Evolutionary conservation across 768 basidiomycete genomes (phyloP).

Genomic region (Mycena albidolilacea): DNA sequence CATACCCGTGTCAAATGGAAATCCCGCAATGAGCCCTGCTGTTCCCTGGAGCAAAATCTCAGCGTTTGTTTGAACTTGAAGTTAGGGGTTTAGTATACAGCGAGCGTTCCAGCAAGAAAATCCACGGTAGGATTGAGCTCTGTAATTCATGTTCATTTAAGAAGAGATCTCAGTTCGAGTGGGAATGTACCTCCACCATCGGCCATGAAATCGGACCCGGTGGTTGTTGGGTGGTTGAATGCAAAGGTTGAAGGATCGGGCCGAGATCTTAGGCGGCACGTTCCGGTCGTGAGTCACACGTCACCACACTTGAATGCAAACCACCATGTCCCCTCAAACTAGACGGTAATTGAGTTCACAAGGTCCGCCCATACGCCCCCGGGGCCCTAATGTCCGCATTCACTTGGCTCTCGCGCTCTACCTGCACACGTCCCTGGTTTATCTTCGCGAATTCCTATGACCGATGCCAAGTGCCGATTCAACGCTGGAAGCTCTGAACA

Average conservation of each 20-base stretch:
- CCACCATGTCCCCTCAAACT: neutral
- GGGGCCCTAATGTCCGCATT: neutral
- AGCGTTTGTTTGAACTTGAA: conserved; percentile 37
- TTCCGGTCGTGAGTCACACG: neutral
- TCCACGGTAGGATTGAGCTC: conserved; percentile 77
- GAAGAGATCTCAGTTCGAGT: neutral
- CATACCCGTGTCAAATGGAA: conserved; percentile 82
- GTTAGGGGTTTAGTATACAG: conserved; percentile 46
- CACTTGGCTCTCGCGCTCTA: conserved; percentile 6
- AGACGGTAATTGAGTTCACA: neutral
- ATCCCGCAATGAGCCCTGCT: conserved; percentile 77
- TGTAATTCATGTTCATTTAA: neutral
- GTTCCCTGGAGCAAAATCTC: conserved; percentile 61
- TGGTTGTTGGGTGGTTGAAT: no score
- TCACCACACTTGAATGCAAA: neutral
- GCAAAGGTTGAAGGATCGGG: neutral
- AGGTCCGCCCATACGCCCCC: neutral
- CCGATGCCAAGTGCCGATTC: neutral
- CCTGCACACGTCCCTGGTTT: neutral
- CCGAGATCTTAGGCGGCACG: neutral
- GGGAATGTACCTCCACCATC: conserved; percentile 15
- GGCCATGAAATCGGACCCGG: conserved; percentile 6
- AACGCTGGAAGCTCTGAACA: neutral
- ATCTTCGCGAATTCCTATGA: neutral
- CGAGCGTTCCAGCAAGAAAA: conserved; percentile 84